Base-by-base conservation (phyloP, 75 land plant genomes). In the Pinus tabuliformis region DNA sequence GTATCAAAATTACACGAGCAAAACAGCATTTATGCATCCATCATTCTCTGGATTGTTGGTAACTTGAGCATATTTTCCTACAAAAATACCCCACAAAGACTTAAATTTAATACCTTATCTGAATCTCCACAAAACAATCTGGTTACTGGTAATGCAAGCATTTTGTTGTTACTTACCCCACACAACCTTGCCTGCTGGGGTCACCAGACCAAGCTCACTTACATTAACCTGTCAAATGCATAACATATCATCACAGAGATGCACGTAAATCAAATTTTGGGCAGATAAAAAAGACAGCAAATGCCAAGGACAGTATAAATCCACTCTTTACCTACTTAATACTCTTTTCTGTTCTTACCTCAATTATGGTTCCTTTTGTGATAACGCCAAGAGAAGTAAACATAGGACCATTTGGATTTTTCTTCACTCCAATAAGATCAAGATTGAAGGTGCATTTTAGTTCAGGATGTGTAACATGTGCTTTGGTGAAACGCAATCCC, bases 101-200 rank as follows among this genome's bases (percentile, higher is more conserved):
- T 21, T 63, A 36, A 63, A 61, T 15, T 37, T 61, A 60, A 77
- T 26, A 62, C 21, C 42, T 49, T 28, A 56, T 17, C 58, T 74
- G 49, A 28, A 75, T 11, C 79, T 60, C n/a, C 42, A 49, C 37
- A 4, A 42, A 62, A 58, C 30, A 30, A 56, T 18, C 30, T 54
- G 3, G 5, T 57, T 26, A 49, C 17, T 22, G 16, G 5, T 57
- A 17, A 74, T 28, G 62, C 7, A 3, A 74, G 39, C 1, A 17
- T 49, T 58, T 54, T 54, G 64, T 14, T n/a, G n/a, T 28, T 36
- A 39, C 87, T 79, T 84, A 92, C 99, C 99, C 99, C 99, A 96
- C 16, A 96, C 99, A 45, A 96, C 99, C 89, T 94, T 96, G 22
- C 99, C 99, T 63, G 93, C 99, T 24, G 99, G 99, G 33, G 99